Conservation (phyloP, 106 monocot species). For the Allium cepa region DNA sequence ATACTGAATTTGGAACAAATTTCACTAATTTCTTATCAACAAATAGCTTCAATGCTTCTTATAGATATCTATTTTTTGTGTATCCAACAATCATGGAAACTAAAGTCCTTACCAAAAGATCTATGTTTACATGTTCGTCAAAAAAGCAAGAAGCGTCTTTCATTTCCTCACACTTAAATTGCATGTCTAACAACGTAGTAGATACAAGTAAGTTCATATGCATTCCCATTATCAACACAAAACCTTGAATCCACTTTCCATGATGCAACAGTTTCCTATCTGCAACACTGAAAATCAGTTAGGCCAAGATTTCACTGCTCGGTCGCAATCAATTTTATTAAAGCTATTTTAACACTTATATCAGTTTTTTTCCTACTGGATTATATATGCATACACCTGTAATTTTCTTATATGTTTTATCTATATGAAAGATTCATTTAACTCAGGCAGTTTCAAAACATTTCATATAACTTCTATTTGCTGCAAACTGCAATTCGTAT, state of each 20-base stretch:
- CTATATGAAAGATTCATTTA: no score
- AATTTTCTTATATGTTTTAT: no score
- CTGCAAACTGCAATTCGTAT: no score
- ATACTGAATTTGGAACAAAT: conserved; percentile 43
- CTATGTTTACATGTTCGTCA: conserved; percentile 18
- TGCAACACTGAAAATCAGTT: no score
- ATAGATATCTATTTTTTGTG: conserved; percentile 25
- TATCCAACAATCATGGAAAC: conserved; percentile 50
- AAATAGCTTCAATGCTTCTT: conserved; percentile 43
- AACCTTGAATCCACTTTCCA: conserved; percentile 60
- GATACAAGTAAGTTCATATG: conserved; percentile 24
- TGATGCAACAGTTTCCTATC: conserved; percentile 20
- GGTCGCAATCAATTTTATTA: no score
- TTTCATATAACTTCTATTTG: no score
- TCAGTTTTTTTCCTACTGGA: no score
- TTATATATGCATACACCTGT: no score
- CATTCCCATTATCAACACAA: conserved; percentile 28
- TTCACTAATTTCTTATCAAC: conserved; percentile 10
- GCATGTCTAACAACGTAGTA: conserved; percentile 49
- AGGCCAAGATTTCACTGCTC: no score
- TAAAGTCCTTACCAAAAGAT: conserved; percentile 35
- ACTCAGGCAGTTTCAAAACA: no score
- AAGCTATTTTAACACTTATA: no score
- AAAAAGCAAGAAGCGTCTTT: conserved; percentile 27
- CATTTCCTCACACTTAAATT: conserved; percentile 44